Percentiles rank a stretch among this genome's conserved stretches.
Evolutionary conservation across 169 alveolate species (phyloP).

Genomic region (Cryptosporidium canis): DNA sequence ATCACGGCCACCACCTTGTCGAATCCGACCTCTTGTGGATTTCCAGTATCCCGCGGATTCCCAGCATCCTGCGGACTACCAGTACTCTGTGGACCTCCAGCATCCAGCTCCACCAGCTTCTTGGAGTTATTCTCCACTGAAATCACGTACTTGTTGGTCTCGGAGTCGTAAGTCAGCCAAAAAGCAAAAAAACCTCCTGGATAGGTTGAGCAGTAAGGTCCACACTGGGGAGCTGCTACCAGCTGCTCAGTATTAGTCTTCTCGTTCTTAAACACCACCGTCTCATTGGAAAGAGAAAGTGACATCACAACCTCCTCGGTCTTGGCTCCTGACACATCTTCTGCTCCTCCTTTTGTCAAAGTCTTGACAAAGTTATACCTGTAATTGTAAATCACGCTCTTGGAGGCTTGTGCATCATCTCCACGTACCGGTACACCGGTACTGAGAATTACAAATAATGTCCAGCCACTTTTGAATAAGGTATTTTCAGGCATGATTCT

Average conservation of each 20-base stretch:
- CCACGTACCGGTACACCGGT: conserved; percentile 24
- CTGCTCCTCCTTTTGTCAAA: not conserved
- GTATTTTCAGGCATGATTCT: conserved; percentile 41
- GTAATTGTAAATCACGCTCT: not conserved
- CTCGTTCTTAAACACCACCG: conserved; percentile 20
- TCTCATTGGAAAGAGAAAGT: conserved; percentile 2
- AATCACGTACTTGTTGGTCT: not conserved
- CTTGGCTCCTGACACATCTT: not conserved
- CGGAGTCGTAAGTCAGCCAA: conserved; percentile 32
- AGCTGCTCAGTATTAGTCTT: not conserved
- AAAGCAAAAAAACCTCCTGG: conserved; percentile 52
- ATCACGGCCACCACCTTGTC: no score
- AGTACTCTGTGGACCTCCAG: no score
- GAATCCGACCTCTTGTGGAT: no score
- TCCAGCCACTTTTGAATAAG: conserved; percentile 9
- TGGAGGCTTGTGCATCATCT: not conserved
- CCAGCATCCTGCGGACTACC: no score
- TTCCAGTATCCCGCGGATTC: no score
- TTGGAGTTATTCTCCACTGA: conserved; percentile 34
- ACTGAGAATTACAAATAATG: conserved; percentile 36
- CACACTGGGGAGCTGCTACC: conserved; percentile 50
- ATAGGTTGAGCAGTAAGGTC: conserved; percentile 52
- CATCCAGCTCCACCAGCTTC: conserved; percentile 25
- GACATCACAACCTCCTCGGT: not conserved
- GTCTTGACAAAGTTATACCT: conserved; percentile 12